Base-by-base conservation (phyloP, 495 filamentous ascomycete genomes). In the Sordaria brevicollis region DNA sequence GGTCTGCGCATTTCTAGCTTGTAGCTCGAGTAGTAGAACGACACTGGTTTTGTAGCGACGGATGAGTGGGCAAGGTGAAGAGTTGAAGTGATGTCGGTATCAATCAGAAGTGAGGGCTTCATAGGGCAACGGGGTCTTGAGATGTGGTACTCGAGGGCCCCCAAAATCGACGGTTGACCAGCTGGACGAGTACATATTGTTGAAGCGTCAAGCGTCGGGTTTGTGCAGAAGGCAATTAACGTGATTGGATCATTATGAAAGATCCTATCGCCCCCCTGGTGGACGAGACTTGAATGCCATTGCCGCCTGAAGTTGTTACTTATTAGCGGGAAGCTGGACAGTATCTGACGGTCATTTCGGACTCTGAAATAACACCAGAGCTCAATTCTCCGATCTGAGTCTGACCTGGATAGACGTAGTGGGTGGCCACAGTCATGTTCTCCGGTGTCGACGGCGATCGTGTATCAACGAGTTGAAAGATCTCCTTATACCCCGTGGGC, bases 401-500 rank as follows among this genome's bases (percentile, higher is more conserved):
- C 4, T 75, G 65, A 3, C 70, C 74, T 1, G 73, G 73, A 35
- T 71, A 77, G 0, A 70, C n/a, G 29, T 65, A 75, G 1, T 70
- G 25, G 72, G 75, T 76, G 0, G 67, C 65, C 3, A 74, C n/a
- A 33, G 31, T 41, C 8, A 25, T 4, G 21, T 35, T 11, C 4
- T 54, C 25, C 13, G 38, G 62, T 5, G n/a, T 4, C 35, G 17
- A 19, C n/a, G 17, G 17, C 31, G 13, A 13, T 67, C 7, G 19
- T 3, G 13, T 67, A 4, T 37, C 37, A 11, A 13, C 1, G 9
- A 21, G 66, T 13, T 4, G 33, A 67, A 80, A 77, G 0, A 74
- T 66, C 69, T 80, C 78, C 21, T 34, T 67, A 25, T 80, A 80
- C 4, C 78, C 78, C 1, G 78, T 80, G 0, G 73, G 65, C 17